phyloP scores from a whole-genome alignment of 352 stramenopile species.

The Pythium rhizo-oryzae region DNA sequence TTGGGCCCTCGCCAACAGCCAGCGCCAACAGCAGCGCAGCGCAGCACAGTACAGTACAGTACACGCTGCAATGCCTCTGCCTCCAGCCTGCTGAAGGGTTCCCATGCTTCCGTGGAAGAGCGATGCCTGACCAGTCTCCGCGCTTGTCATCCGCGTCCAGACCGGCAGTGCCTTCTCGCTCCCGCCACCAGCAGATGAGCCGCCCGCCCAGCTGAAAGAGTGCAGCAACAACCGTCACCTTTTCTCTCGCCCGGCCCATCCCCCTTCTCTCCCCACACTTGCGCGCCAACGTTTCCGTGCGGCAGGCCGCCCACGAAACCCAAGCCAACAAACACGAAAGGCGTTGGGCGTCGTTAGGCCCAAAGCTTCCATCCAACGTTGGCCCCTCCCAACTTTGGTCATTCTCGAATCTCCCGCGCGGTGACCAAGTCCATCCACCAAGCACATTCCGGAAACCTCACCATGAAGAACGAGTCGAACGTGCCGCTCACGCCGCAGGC shows the following conservation, averaged over 20 bases:
- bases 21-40: too few species aligned
- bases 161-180: not conserved
- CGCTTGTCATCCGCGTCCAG: not conserved
- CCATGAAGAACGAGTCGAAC: slow-evolving; percentile 40
- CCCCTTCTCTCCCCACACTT: not conserved
- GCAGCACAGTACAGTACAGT: too few species aligned
- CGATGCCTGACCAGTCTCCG: slow-evolving; percentile 1
- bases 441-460: slow-evolving; percentile 31
- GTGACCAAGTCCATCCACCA: slow-evolving; percentile 5
- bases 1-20: too few species aligned
- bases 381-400: too few species aligned
- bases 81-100: too few species aligned
- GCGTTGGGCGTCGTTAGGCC: slow-evolving; percentile 3
- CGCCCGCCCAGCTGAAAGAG: slow-evolving; percentile 3
- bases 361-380: too few species aligned
- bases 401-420: slow-evolving; percentile 33
- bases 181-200: slow-evolving; percentile 13
- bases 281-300: slow-evolving; percentile 14
- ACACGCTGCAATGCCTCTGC: too few species aligned
- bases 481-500: slow-evolving; percentile 51
- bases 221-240: slow-evolving; percentile 7
- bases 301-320: not conserved
- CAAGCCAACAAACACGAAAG: not conserved
- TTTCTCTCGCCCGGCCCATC: slow-evolving; percentile 11
- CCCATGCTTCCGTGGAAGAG: not conserved